Conservation (phyloP, 1,139 yeast genomes). For the Kodamaea alishanica region DNA sequence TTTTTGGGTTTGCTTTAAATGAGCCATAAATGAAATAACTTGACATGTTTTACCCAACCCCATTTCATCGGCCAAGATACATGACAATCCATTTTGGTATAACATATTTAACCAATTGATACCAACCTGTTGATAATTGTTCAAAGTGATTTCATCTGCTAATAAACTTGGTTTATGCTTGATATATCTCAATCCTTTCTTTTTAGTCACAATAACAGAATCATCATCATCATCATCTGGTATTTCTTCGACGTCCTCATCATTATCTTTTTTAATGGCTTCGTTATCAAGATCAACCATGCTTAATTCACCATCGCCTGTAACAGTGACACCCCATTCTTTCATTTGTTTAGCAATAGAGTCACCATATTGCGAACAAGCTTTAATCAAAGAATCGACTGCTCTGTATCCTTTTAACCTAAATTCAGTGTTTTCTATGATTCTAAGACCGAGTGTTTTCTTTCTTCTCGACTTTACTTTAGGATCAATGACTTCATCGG, state of each 20-base stretch:
- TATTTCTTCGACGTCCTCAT: constrained; percentile 22
- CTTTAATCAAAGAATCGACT: constrained; percentile 81
- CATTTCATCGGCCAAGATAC: constrained; percentile 97
- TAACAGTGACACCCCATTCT: constrained; percentile 79
- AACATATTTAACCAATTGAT: constrained; percentile 86
- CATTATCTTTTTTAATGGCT: constrained; percentile 15
- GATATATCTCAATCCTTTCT: constrained; percentile 46
- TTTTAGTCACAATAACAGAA: constrained; percentile 8
- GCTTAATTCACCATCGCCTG: constrained; percentile 61
- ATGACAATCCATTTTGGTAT: constrained; percentile 74
- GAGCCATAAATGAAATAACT: constrained; percentile 89
- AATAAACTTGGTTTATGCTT: constrained; percentile 67
- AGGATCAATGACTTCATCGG: constrained; percentile 20
- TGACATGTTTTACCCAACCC: constrained; percentile 96
- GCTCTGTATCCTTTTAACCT: constrained; percentile 89
- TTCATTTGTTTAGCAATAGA: constrained; percentile 68
- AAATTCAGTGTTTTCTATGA: constrained; percentile 65
- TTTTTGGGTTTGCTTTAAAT: constrained; percentile 59
- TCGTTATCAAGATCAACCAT: constrained; percentile 39
- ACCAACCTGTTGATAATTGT: constrained; percentile 93
- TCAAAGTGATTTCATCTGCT: constrained; percentile 61
- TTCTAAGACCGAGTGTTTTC: constrained; percentile 62
- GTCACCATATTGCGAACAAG: constrained; percentile 76
- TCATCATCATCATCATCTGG: background rate
- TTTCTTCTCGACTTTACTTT: constrained; percentile 35